Base-by-base conservation (phyloP, 345 rosid species). In the Iberis pinnata region DNA sequence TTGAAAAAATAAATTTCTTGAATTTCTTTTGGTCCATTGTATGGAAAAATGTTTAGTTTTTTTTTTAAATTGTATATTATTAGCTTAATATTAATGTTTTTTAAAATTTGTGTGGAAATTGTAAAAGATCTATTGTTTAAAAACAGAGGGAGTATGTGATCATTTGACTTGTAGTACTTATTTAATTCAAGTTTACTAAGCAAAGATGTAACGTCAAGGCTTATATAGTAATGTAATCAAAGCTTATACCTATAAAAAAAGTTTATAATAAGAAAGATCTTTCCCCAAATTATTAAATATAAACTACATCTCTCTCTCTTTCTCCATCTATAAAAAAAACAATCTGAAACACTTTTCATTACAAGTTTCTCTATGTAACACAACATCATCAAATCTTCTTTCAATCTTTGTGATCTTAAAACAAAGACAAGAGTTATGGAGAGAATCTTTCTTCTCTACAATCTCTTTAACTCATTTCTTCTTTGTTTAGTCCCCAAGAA, bases 401-500 rank as follows among this genome's bases (percentile, higher is more conserved):
- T 39, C 11, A n/a, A 24, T 52, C 39, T 53, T 14, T 31, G 39
- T 32, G n/a, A n/a, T 16, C 60, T 41, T 26, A 6, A 22, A 57
- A 43, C n/a, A 53, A 71, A 73, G 75, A 68, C 61, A 60, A 24
- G 62, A 38, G 45, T 67, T 43, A 47, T 79, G 61, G 65, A 55
- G 2, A 79, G 76, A 49, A 74, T 79, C 40, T 72, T 64, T 58
- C 73, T 73, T 68, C 72, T 79, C 26, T 74, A 77, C 74, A 69
- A 68, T 29, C 74, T 81, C 37, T 42, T 80, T 4, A 57, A 70
- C 31, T 43, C 88, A 0, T 50, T 71, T 42, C 57, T 80, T 38
- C 75, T 74, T 13, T 70, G 46, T 55, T 64, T 81, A 49, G 45
- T 76, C 37, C 86, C 89, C 56, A 73, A 75, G 64, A 82, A 80